Evolutionary conservation across 1,284 basidiomycete genomes (phyloP).

Genomic region (Bjerkandera adusta): DNA sequence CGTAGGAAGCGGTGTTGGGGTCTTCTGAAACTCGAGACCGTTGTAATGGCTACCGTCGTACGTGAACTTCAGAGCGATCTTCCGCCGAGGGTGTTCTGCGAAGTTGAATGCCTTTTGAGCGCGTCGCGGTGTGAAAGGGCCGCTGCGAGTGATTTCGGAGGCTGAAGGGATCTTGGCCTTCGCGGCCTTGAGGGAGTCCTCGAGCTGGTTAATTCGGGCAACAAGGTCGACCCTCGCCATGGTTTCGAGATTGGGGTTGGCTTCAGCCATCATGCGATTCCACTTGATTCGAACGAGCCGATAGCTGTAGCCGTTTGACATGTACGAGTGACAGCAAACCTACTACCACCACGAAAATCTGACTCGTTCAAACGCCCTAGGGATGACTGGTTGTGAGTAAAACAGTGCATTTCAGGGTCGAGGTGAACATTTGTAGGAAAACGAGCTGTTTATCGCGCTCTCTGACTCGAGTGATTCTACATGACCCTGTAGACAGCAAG

Average conservation of each 20-base stretch:
- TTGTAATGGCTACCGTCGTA: slow-evolving; percentile 94
- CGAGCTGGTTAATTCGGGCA: slow-evolving; percentile 6
- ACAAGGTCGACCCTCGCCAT: slow-evolving; percentile 9
- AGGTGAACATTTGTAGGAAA: too few species aligned
- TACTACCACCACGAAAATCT: too few species aligned
- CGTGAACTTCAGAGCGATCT: slow-evolving; percentile 90
- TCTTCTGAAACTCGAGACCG: slow-evolving; percentile 82
- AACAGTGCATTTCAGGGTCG: too few species aligned
- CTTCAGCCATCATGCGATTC: neutral
- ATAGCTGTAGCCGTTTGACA: neutral
- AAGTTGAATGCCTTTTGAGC: slow-evolving; percentile 55
- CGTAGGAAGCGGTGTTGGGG: slow-evolving; percentile 74
- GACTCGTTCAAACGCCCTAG: slow-evolving; percentile 1
- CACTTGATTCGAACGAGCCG: neutral
- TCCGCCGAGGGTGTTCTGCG: slow-evolving; percentile 69
- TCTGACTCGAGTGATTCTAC: too few species aligned
- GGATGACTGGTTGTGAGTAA: neutral
- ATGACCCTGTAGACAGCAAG: too few species aligned
- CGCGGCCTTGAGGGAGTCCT: slow-evolving; percentile 1
- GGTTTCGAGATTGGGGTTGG: slow-evolving; percentile 1
- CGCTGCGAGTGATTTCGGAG: slow-evolving; percentile 4
- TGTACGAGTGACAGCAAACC: too few species aligned
- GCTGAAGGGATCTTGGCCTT: neutral
- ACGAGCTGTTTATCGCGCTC: too few species aligned
- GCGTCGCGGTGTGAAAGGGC: slow-evolving; percentile 1